Evolutionary conservation across 2,329 filamentous ascomycete genomes (phyloP).

Genomic region (Arthroderma uncinatum): DNA sequence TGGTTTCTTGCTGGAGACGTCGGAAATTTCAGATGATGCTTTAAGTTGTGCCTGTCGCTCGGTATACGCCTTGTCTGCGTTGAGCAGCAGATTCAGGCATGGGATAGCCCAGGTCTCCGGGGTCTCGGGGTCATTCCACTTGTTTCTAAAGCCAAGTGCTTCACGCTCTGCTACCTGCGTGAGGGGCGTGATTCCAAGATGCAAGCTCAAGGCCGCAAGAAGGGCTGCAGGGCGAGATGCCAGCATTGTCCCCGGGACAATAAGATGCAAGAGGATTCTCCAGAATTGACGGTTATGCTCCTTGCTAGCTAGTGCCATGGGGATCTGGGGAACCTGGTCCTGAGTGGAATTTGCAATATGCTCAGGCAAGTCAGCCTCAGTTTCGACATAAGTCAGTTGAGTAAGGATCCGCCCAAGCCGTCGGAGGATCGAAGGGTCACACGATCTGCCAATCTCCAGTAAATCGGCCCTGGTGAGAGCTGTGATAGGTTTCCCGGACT

Average conservation of each 20-base stretch:
- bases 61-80: constrained; percentile 34
- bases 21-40: constrained; percentile 8
- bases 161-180: constrained; percentile 33
- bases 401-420: constrained; percentile 41
- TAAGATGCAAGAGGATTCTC: constrained; percentile 39
- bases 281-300: constrained; percentile 35
- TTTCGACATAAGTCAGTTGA: constrained; percentile 24
- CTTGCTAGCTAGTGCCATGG: constrained; percentile 31
- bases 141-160: constrained; percentile 32
- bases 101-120: constrained; percentile 42
- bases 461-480: constrained; percentile 38
- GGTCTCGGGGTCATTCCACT: constrained; percentile 40
- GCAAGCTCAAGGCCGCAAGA: constrained; percentile 39
- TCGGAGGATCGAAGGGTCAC: constrained; percentile 39
- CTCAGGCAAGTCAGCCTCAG: constrained; percentile 32
- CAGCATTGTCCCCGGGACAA: constrained; percentile 41
- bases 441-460: constrained; percentile 43
- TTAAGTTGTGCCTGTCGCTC: constrained; percentile 19
- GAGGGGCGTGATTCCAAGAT: constrained; percentile 38
- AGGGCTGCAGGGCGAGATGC: constrained; percentile 36
- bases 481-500: constrained; percentile 21
- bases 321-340: constrained; percentile 34
- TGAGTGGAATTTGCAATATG: constrained; percentile 30
- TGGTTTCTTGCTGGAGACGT: constrained; percentile 3
- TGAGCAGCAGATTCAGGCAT: constrained; percentile 38